These are phyloP conservation scores for Taiozyma sp. DNA, from an alignment of 1,139 yeast species.

Conservation along the genomic window DNA sequence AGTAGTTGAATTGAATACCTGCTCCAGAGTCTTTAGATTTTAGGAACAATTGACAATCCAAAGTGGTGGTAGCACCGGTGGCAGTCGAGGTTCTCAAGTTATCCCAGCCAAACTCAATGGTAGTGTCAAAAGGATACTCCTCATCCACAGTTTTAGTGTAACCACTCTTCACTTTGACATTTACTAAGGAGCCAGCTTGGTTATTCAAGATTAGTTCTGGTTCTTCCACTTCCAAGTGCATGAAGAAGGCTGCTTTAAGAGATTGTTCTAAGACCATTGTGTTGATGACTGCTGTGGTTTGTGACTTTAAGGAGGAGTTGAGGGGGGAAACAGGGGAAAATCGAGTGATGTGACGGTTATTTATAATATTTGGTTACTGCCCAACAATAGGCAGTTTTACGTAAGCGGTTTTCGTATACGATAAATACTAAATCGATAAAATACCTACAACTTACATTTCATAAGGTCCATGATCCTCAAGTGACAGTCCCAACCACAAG, in stretches of 20 bases:
- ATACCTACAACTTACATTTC: background rate
- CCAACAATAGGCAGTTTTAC: background rate
- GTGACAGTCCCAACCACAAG: background rate
- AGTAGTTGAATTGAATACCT: constrained; percentile 39
- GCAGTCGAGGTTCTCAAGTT: constrained; percentile 36
- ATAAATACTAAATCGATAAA: background rate
- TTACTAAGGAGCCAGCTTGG: constrained; percentile 14
- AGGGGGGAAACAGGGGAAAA: background rate
- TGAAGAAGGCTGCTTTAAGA: constrained; percentile 31
- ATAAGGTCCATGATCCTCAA: background rate
- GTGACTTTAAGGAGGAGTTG: background rate
- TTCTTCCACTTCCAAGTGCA: constrained; percentile 29
- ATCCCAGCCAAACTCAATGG: constrained; percentile 38
- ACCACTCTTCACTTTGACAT: constrained; percentile 30
- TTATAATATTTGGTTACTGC: background rate
- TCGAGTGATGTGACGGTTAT: background rate
- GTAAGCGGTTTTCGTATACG: background rate
- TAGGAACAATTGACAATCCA: constrained; percentile 48
- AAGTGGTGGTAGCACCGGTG: constrained; percentile 25
- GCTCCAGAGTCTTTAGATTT: constrained; percentile 33
- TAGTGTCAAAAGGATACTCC: constrained; percentile 30
- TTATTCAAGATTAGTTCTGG: constrained; percentile 23
- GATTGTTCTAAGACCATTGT: constrained; percentile 1
- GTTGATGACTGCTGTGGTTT: background rate
- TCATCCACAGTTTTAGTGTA: constrained; percentile 30